phyloP scores from a whole-genome alignment of 1,139 yeast genomes.

The Candida sp. region DNA sequence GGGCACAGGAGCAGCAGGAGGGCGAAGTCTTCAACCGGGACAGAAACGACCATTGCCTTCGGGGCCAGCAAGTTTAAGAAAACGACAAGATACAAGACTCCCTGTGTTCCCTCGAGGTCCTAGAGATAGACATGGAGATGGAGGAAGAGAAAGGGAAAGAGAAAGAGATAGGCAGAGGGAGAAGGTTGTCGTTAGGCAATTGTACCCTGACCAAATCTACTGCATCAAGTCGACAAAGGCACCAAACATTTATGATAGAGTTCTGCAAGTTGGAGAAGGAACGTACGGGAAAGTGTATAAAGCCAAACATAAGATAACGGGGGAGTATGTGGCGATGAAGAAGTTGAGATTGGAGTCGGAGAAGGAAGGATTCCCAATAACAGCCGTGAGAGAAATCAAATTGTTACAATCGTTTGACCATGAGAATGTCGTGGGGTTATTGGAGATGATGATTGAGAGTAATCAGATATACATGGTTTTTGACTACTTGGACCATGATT shows the following conservation, averaged over 20 bases:
- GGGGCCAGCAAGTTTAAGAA: slow-evolving; percentile 19
- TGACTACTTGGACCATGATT: slow-evolving; percentile 93
- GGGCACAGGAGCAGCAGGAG: slow-evolving; percentile 2
- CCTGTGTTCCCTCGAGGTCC: slow-evolving; percentile 21
- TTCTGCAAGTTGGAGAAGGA: slow-evolving; percentile 56
- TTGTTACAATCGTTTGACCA: slow-evolving; percentile 88
- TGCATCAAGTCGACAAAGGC: slow-evolving; percentile 30
- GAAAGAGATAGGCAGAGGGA: too few relatives aligned
- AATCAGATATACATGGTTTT: slow-evolving; percentile 87
- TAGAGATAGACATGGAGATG: background rate
- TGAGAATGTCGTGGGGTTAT: slow-evolving; percentile 75
- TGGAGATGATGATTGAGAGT: slow-evolving; percentile 90
- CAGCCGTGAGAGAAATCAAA: slow-evolving; percentile 92
- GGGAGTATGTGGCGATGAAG: slow-evolving; percentile 81
- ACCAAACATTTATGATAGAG: slow-evolving; percentile 37
- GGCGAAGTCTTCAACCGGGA: slow-evolving; percentile 2
- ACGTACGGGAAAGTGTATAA: slow-evolving; percentile 54
- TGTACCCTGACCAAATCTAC: slow-evolving; percentile 27
- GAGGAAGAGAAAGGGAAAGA: slow-evolving; percentile 1
- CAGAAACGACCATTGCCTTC: slow-evolving; percentile 16
- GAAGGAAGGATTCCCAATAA: slow-evolving; percentile 94
- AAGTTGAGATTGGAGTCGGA: slow-evolving; percentile 84
- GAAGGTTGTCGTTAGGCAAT: slow-evolving; percentile 3
- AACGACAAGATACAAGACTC: slow-evolving; percentile 14
- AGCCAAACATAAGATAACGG: slow-evolving; percentile 71